Evolutionary conservation across 2,329 filamentous ascomycete species (phyloP).

Genomic region (Incumbomyces lentus): DNA sequence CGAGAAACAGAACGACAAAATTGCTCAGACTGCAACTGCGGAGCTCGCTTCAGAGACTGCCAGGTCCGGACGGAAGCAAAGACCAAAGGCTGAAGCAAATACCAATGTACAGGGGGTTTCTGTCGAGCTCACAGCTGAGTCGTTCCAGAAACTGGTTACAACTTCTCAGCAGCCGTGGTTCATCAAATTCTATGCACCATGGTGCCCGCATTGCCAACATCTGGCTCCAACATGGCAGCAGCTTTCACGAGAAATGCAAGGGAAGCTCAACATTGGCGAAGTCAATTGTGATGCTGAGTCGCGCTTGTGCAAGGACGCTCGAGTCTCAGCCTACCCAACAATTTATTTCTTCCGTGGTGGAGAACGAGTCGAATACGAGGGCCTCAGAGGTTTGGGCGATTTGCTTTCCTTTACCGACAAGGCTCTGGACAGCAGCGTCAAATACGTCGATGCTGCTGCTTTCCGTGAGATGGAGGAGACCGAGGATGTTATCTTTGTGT

Average conservation of each 20-base stretch:
- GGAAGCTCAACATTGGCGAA: slow-evolving; percentile 81
- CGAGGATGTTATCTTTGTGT: slow-evolving; percentile 91
- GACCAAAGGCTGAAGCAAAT: slow-evolving; percentile 40
- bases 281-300: slow-evolving; percentile 87
- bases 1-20: slow-evolving; percentile 34
- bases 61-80: slow-evolving; percentile 40
- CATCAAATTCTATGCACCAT: slow-evolving; percentile 96
- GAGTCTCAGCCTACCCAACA: slow-evolving; percentile 71
- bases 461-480: slow-evolving; percentile 81
- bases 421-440: slow-evolving; percentile 68
- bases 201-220: slow-evolving; percentile 92
- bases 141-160: slow-evolving; percentile 75
- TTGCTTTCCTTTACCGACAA: slow-evolving; percentile 78
- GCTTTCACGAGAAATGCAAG: slow-evolving; percentile 83
- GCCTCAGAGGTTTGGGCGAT: slow-evolving; percentile 83
- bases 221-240: slow-evolving; percentile 84
- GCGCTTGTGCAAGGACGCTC: slow-evolving; percentile 84
- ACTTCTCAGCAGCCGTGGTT: slow-evolving; percentile 91
- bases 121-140: slow-evolving; percentile 66
- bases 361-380: slow-evolving; percentile 86
- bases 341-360: slow-evolving; percentile 86
- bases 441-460: slow-evolving; percentile 63
- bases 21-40: slow-evolving; percentile 27
- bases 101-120: slow-evolving; percentile 70
- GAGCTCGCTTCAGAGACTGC: slow-evolving; percentile 20